Conservation (phyloP, 768 basidiomycete species). For the Collybiopsis confluens region DNA sequence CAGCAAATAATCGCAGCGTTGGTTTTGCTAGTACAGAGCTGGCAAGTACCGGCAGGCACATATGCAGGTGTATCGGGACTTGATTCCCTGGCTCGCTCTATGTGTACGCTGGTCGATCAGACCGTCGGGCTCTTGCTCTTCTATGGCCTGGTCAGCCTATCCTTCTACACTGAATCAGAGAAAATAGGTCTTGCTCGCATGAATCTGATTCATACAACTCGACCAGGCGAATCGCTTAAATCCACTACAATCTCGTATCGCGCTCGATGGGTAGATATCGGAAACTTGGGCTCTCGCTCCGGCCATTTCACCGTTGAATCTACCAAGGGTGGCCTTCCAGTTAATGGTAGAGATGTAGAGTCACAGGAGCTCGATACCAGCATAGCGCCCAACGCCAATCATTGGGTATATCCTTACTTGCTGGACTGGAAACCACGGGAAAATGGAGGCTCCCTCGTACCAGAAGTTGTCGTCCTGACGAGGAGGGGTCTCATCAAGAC, state of each 20-base stretch:
- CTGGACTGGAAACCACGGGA: background rate
- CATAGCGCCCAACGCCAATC: background rate
- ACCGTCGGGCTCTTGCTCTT: background rate
- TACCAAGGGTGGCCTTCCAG: background rate
- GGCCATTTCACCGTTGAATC: background rate
- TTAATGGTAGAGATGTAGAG: background rate
- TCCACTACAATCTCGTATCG: background rate
- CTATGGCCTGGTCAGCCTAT: background rate
- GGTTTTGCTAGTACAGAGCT: slow-evolving; percentile 3
- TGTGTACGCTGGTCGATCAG: slow-evolving; percentile 8
- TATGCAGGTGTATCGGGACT: slow-evolving; percentile 4
- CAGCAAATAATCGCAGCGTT: background rate
- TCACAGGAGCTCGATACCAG: background rate
- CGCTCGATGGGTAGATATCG: slow-evolving; percentile 1
- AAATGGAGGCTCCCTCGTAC: background rate
- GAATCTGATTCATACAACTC: background rate
- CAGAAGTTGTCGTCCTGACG: background rate
- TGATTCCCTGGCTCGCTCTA: background rate
- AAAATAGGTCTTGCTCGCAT: background rate
- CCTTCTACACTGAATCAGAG: background rate
- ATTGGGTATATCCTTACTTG: background rate
- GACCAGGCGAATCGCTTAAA: background rate
- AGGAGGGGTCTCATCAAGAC: background rate
- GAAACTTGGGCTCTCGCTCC: background rate
- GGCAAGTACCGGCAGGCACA: background rate